Evolutionary conservation across 345 rosid species (phyloP).

Genomic region (Luvunga scandens): DNA sequence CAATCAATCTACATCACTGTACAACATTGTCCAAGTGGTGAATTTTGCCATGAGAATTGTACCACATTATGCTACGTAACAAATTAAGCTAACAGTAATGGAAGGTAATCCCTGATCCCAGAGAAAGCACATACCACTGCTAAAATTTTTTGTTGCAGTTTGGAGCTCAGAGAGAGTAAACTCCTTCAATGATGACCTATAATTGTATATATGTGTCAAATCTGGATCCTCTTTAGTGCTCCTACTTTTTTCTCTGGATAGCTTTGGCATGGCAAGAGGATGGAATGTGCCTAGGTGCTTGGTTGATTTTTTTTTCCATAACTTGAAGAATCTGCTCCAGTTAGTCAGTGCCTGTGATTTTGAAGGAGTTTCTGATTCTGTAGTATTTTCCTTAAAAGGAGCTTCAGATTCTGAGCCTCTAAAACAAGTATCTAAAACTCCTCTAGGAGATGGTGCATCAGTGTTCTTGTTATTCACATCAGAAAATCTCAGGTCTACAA

Average conservation of each 20-base stretch:
- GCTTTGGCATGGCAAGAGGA: conserved; percentile 34
- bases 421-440: conserved; percentile 64
- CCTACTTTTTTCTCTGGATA: conserved; percentile 41
- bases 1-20: background rate
- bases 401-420: conserved; percentile 20
- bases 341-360: conserved; percentile 37
- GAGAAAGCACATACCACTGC: conserved; percentile 38
- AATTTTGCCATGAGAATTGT: background rate
- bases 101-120: background rate
- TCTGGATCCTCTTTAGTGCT: conserved; percentile 35
- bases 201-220: conserved; percentile 52
- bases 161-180: conserved; percentile 60
- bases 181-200: conserved; percentile 55
- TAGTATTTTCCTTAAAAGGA: conserved; percentile 9
- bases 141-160: conserved; percentile 70
- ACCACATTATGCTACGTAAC: background rate
- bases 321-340: conserved; percentile 68
- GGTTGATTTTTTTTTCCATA: conserved; percentile 59
- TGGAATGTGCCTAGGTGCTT: conserved; percentile 52
- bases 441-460: conserved; percentile 57
- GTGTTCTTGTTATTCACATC: conserved; percentile 44
- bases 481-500: conserved; percentile 48
- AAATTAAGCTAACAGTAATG: background rate
- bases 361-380: conserved; percentile 19
- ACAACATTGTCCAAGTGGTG: background rate